Base-by-base conservation (phyloP, 148 eudicot species). In the Cornus kousa region DNA sequence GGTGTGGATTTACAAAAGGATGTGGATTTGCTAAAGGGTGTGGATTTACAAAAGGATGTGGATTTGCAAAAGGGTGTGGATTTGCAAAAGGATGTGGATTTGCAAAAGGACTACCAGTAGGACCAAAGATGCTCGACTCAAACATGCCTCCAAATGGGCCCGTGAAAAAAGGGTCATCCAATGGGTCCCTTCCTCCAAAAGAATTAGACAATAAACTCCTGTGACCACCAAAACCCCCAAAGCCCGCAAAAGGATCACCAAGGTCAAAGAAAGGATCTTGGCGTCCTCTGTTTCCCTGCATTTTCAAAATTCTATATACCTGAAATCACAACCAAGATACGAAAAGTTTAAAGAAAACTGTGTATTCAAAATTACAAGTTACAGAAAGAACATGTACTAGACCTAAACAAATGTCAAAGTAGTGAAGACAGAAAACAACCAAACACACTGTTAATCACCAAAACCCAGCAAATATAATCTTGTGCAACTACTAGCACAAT, bases 181-280 rank as follows among this genome's bases (percentile, higher is more conserved):
- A 95, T 43, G 95, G 99, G 84, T 91, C 90, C 74, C 90, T 90
- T 39, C 97, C 97, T 62, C 94, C 97, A 74, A 95, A 91, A 72
- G 93, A 72, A 77, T 85, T 80, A 12, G 93, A 79, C 37, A 91
- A 48, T 71, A 83, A 68, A 74, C 80, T 90, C 59, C 78, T 85
- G 24, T 80, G 92, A 53, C 90, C 89, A 64, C 89, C 88, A 77
- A 87, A 84, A 20, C 84, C 86, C 39, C 80, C 71, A 75, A 85
- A 88, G n/a, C 76, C 82, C 31, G 79, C 87, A 80, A 87, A 87
- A 67, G 91, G 86, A 69, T 83, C 88, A 43, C 89, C 83, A 73
- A 84, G 82, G 69, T 74, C 83, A 76, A 73, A 88, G 69, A 87
- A 81, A 64, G 79, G 81, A 75, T 84, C 88, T 75, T 85, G 67